Evolutionary conservation across 1,139 yeast species (phyloP).

Genomic region (Kodamaea derodonti): DNA sequence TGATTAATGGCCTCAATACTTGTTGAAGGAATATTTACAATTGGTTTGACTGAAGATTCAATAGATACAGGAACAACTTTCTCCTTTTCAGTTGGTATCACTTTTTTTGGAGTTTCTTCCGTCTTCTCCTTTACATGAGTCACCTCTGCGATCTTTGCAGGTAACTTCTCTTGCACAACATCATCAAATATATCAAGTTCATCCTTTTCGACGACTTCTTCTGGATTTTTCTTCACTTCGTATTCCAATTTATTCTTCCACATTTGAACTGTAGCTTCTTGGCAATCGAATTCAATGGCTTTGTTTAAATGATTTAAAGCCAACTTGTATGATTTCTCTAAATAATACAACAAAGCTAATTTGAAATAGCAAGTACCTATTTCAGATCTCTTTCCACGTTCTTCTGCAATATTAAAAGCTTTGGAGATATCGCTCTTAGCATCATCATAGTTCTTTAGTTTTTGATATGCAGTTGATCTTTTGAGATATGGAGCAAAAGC

Average conservation of each 20-base stretch:
- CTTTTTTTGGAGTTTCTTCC: conserved; percentile 7
- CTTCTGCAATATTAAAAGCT: conserved; percentile 54
- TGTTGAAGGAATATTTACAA: conserved; percentile 18
- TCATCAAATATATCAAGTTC: not conserved
- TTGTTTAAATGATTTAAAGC: conserved; percentile 49
- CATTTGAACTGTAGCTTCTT: conserved; percentile 44
- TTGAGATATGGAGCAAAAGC: conserved; percentile 54
- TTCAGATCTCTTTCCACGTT: conserved; percentile 48
- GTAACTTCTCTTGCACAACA: not conserved
- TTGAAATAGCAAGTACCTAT: conserved; percentile 60
- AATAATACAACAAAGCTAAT: conserved; percentile 49
- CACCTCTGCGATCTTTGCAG: not conserved
- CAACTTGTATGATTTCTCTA: conserved; percentile 40
- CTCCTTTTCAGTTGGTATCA: not conserved
- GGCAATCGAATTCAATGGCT: conserved; percentile 46
- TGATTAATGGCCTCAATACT: conserved; percentile 32
- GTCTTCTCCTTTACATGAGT: conserved; percentile 2
- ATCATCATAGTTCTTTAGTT: conserved; percentile 44
- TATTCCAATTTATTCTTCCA: conserved; percentile 50
- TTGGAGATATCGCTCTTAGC: conserved; percentile 52
- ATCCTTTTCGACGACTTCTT: conserved; percentile 8
- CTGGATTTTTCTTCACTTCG: conserved; percentile 25
- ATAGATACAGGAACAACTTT: not conserved
- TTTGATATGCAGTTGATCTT: conserved; percentile 54
- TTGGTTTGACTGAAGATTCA: conserved; percentile 4